Percentiles rank a stretch among this genome's conserved stretches.
These are phyloP conservation scores for Hysterangium stoloniferum DNA, from an alignment of 768 basidiomycete genomes.

Conservation along the genomic window DNA sequence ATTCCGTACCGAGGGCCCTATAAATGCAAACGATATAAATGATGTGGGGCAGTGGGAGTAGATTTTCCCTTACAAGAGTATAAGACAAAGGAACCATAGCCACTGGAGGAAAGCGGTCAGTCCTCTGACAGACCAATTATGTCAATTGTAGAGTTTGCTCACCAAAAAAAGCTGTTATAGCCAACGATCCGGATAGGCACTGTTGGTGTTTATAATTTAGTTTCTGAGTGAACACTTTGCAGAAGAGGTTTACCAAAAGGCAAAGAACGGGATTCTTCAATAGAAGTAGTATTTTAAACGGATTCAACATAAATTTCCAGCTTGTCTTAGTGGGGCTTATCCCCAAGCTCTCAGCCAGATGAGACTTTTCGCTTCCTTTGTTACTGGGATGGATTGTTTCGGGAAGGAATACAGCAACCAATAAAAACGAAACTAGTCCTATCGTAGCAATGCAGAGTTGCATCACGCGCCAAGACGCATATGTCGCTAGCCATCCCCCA, in stretches of 20 bases:
- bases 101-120: slow-evolving; percentile 15
- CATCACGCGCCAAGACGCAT: slow-evolving; percentile 3
- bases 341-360: neutral
- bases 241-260: neutral
- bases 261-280: neutral
- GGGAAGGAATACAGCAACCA: slow-evolving; percentile 23
- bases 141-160: slow-evolving; percentile 2
- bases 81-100: slow-evolving; percentile 56
- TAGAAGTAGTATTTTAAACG: neutral
- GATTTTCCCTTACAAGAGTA: slow-evolving; percentile 50
- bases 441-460: neutral
- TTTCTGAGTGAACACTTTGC: neutral
- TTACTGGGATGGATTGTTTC: slow-evolving; percentile 60
- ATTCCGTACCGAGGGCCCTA: neutral
- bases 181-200: neutral
- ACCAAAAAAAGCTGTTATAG: neutral
- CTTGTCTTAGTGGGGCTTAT: neutral
- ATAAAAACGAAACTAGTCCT: neutral
- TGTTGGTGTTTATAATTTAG: neutral
- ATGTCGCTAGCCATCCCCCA: slow-evolving; percentile 1
- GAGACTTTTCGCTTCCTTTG: slow-evolving; percentile 42
- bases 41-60: neutral
- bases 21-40: neutral
- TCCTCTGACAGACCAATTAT: neutral
- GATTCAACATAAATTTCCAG: neutral